Evolutionary conservation across 2,329 filamentous ascomycete genomes (phyloP), one percentile per base, ranked within the genome.

Genomic region (Penicillium capsulatum): DNA sequence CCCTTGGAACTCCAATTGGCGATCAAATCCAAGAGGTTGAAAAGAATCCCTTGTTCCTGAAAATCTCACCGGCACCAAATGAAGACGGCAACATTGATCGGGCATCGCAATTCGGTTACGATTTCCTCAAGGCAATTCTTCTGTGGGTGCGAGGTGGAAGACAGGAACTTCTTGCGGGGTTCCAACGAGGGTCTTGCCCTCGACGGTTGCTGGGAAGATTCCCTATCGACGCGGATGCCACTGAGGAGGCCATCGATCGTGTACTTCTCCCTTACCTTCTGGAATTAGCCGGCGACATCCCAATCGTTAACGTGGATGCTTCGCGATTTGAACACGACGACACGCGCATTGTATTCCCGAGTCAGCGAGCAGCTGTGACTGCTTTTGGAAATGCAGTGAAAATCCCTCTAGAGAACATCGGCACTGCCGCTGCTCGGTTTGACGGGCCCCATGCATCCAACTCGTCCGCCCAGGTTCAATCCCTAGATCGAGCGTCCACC

Each of bases 61-160:
- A 67, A 14, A 72, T 80, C 17, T 61, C 60, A 29, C 70, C 70
- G 13, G 70, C 74, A 0, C 60, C 68, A 32, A 60, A 65, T 15
- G 66, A 76, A 54, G 58, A 71, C 49, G 54, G 57, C 40, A 36
- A 55, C 22, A 53, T 69, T 14, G 53, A 66, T 9, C 48, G 51
- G 6, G 63, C 68, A 14, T 70, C 77, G 31, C 72, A 73, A 10
- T 83, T 83, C 54, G 70, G 70, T n/a, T 81, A 81, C 50, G 79
- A 83, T 48, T 83, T 83, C 49, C 51, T 83, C 17, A 80, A 78
- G 55, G 77, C 79, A 1, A 79, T 83, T 30, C 54, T 80, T 2
- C 65, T 82, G 1, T 83, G 79, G 76, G 61, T 83, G 2, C 75
- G 79, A 38, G 78, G 76, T 22, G 80, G 80, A 7, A 64, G 76